Evolutionary conservation across 2,329 filamentous ascomycete genomes (phyloP), one percentile per base, ranked within the genome.

Genomic region (Escovopsis sp.): DNA sequence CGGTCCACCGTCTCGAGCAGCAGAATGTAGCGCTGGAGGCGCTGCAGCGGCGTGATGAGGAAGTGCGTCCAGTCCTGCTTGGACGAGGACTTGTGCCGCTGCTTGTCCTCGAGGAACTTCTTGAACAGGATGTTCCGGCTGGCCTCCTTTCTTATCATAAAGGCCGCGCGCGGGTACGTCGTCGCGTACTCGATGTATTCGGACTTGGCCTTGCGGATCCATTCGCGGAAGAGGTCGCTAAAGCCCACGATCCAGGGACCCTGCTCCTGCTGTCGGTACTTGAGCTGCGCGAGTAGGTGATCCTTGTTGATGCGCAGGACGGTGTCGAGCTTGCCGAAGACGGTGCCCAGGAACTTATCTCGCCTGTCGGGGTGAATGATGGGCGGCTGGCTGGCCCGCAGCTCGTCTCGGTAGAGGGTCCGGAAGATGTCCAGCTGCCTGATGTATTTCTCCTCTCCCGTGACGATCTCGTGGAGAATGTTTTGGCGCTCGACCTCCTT

Each of bases 201-300:
- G 3, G 70, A 65, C 55, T 79, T 85, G 23, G 90, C 90, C 56
- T 94, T 96, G 43, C 90, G 75, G 42, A 96, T 94, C 90, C 90
- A 98, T 60, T 98, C 90, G 39, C 90, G 70, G 65, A 98, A 96
- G 34, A 98, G 84, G 50, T 96, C 90, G 52, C 87, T 94, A 58
- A 94, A 94, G 3, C 90, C 90, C 11, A 73, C 68, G 39, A 98
- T 79, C 76, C 86, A 98, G 0, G 90, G 90, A 0, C 90, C 90
- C 60, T 98, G 88, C 53, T 96, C 90, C 49, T 90, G 82, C 55
- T 98, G 90, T 18, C 90, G 76, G 53, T 96, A 98, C 52, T 96
- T 96, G 48, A 98, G 71, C 55, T 94, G 88, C 2, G 88, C 81
- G 17, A 98, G 63, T 15, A 98, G 70, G 53, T 90, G 79, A 42